Evolutionary conservation across 192 early-diverging fungal genomes (phyloP), one percentile per base, ranked within the genome.

Genomic region (Coemansia sp.): DNA sequence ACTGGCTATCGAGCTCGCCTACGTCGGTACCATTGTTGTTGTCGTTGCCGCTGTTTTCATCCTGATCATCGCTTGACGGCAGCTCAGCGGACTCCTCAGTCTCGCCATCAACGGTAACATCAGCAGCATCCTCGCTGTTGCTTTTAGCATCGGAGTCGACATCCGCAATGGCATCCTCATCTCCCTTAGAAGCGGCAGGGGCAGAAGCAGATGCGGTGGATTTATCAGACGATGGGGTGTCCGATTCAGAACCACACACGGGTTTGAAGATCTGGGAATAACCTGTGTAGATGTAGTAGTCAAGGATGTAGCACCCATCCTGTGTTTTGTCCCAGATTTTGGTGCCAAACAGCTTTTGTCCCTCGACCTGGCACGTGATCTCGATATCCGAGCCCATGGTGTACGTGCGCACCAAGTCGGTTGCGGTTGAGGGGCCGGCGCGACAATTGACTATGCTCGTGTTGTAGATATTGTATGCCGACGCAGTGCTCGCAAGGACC

Each of bases 381-480:
- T 78, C 70, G 56, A 84, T 58, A 26, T 84, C 54, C 18, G 72
- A 69, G 22, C 79, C 74, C 12, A 77, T 66, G 26, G 26, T 37
- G 42, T 84, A 84, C 8, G 71, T 57, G 37, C 77, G 81, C 46
- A 74, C 67, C 10, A 72, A 41, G 5, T 74, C 45, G 3, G 67
- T 61, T 6, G 54, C 66, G 56, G 79, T 68, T 1, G 78, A 59
- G 0, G 83, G 75, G 12, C 66, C 59, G 37, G 57, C 22, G 43
- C 83, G 83, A 55, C 83, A 84, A 68, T 84, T 76, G 15, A 82
- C 68, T n/a, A 54, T 73, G 52, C 58, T 57, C 2, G 83, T 51
- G 42, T 68, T 43, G 48, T 70, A 52, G 10, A 84, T 81, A 46
- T 71, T 66, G 59, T 69, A 82, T 2, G 78, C 75, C 0, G 58